Evolutionary conservation across 129 eudicot genomes (phyloP).

Genomic region (Arctium minus): DNA sequence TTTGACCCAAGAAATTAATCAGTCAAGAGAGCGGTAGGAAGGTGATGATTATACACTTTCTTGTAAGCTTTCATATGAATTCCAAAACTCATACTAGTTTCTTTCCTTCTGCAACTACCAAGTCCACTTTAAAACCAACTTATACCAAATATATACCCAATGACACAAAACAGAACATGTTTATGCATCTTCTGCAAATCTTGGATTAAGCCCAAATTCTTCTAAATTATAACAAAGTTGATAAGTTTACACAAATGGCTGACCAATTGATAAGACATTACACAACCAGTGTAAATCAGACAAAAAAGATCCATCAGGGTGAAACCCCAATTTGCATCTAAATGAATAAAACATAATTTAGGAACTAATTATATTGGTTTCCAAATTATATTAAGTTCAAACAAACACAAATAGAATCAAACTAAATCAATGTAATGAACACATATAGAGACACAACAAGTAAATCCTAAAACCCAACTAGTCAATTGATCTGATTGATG

Average conservation of each 20-base stretch:
- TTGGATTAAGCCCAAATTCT: neutral
- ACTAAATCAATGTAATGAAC: neutral
- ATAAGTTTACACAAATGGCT: neutral
- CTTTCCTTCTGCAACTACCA: too few relatives aligned
- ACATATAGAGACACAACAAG: neutral
- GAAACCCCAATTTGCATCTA: neutral
- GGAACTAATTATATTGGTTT: neutral
- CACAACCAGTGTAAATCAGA: too few relatives aligned
- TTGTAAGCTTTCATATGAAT: too few relatives aligned
- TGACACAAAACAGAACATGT: too few relatives aligned
- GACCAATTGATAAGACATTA: too few relatives aligned
- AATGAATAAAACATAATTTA: neutral
- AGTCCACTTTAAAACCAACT: too few relatives aligned
- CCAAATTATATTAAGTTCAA: neutral
- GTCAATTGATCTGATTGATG: neutral
- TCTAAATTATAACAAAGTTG: neutral
- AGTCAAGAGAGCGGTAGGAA: too few relatives aligned
- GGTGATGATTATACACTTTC: too few relatives aligned
- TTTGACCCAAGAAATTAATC: too few relatives aligned
- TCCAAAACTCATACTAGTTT: too few relatives aligned
- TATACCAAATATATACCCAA: too few relatives aligned
- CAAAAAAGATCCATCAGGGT: neutral
- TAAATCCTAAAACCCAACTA: neutral
- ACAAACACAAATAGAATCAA: neutral
- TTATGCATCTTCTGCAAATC: too few relatives aligned